Percentiles rank a stretch among this genome's conserved stretches.
Conservation (phyloP, 805 yeast species). For the Lipomyces spencermartinsiae region DNA sequence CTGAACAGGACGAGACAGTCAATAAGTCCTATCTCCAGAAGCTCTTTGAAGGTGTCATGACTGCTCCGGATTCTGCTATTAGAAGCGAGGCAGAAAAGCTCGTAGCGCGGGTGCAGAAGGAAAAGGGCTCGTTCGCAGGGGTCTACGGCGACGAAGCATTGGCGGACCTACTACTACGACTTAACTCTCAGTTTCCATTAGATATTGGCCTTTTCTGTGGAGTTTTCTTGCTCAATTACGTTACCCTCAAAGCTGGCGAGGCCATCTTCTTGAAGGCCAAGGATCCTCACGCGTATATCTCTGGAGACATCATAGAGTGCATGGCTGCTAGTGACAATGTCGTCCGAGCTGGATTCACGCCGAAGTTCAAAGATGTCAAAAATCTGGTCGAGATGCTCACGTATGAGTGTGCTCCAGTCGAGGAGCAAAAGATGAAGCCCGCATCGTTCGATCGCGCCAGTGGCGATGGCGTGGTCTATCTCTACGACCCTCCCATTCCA, state of each 20-base stretch:
- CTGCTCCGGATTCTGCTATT: constrained; percentile 66
- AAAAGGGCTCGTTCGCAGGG: constrained; percentile 64
- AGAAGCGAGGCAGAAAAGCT: constrained; percentile 64
- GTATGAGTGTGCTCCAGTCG: constrained; percentile 85
- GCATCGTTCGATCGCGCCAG: constrained; percentile 52
- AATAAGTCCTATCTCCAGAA: constrained; percentile 73
- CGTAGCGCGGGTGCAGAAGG: constrained; percentile 64
- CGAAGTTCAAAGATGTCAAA: constrained; percentile 94
- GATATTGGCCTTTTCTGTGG: constrained; percentile 96
- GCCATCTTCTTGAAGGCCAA: constrained; percentile 96
- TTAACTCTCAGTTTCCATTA: constrained; percentile 86
- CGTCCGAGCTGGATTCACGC: constrained; percentile 98
- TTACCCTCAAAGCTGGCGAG: constrained; percentile 81
- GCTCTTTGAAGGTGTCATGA: constrained; percentile 85
- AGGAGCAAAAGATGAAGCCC: constrained; percentile 88
- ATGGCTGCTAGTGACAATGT: constrained; percentile 99
- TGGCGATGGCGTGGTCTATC: constrained; percentile 47
- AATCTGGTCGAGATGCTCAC: constrained; percentile 91
- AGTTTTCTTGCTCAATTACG: constrained; percentile 88
- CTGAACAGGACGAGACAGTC: constrained; percentile 54
- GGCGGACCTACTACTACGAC: constrained; percentile 74
- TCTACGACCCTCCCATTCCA: constrained; percentile 94
- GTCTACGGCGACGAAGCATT: constrained; percentile 55
- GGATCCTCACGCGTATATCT: constrained; percentile 97
- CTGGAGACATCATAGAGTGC: constrained; percentile 97